Percentiles rank a stretch among this genome's conserved stretches.
Conservation (phyloP, 2,329 filamentous ascomycete genomes). For the Parastagonospora nodorum region DNA sequence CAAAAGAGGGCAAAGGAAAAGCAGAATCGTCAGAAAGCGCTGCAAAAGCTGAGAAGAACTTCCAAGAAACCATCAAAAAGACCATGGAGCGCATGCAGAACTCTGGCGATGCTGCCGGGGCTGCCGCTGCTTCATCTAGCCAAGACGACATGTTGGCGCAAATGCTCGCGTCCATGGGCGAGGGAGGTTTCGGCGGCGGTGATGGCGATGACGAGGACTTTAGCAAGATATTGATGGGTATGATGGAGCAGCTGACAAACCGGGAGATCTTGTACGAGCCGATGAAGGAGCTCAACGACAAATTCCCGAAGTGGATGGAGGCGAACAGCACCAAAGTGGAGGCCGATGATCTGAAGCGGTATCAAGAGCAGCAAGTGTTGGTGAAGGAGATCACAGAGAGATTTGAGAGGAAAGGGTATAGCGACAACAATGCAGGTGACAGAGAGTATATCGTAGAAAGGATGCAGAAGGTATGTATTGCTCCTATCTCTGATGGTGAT, state of each 20-base stretch:
- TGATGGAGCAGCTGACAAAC: constrained; percentile 99
- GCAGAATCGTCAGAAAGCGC: constrained; percentile 13
- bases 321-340: constrained; percentile 71
- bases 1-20: constrained; percentile 11
- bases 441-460: constrained; percentile 92
- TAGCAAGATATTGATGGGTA: constrained; percentile 91
- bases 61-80: constrained; percentile 88
- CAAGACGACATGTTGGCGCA: constrained; percentile 84
- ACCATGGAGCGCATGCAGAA: constrained; percentile 97
- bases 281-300: constrained; percentile 94
- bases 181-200: constrained; percentile 57
- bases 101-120: constrained; percentile 83
- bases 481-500: background rate
- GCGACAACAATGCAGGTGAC: constrained; percentile 79
- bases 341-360: constrained; percentile 75
- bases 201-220: constrained; percentile 78
- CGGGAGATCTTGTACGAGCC: constrained; percentile 98
- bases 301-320: constrained; percentile 87
- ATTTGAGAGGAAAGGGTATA: constrained; percentile 83
- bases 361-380: constrained; percentile 77
- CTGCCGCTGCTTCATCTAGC: constrained; percentile 68
- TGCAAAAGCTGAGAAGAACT: constrained; percentile 66
- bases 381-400: constrained; percentile 86
- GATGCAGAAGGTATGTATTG: constrained; percentile 82
- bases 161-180: constrained; percentile 86